Conservation (phyloP, 768 basidiomycete genomes). For the Boletus rubroflammeus region DNA sequence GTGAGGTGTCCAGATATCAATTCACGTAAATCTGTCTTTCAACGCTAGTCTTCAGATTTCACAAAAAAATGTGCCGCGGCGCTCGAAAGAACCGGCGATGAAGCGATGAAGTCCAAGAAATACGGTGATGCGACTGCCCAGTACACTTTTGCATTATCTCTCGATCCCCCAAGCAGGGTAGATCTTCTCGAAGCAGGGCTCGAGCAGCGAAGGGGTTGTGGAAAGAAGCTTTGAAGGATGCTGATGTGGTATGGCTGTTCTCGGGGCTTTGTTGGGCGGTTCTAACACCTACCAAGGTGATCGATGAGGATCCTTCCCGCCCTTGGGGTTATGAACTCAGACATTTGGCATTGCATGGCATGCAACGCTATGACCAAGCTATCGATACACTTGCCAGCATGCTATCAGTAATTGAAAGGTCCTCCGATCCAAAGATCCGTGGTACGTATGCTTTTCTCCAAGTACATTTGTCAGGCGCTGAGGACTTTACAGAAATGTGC, state of each 20-base stretch:
- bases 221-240: neutral
- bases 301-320: neutral
- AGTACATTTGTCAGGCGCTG: neutral
- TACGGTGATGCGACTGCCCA: neutral
- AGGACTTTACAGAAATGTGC: neutral
- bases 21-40: no score
- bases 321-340: neutral
- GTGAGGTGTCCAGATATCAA: no score
- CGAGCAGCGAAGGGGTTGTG: neutral
- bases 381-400: neutral
- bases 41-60: no score
- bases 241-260: neutral
- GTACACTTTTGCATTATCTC: neutral
- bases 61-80: no score
- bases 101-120: no score
- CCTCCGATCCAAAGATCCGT: neutral
- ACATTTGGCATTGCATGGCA: neutral
- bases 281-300: neutral
- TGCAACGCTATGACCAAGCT: neutral
- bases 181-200: neutral
- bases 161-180: neutral
- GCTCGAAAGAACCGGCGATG: no score
- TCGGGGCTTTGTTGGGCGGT: neutral
- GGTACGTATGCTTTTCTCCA: neutral
- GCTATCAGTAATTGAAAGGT: neutral